Evolutionary conservation across 139 green algal genomes (phyloP), one percentile per base, ranked within the genome.

Genomic region (Coelastrella sp.): DNA sequence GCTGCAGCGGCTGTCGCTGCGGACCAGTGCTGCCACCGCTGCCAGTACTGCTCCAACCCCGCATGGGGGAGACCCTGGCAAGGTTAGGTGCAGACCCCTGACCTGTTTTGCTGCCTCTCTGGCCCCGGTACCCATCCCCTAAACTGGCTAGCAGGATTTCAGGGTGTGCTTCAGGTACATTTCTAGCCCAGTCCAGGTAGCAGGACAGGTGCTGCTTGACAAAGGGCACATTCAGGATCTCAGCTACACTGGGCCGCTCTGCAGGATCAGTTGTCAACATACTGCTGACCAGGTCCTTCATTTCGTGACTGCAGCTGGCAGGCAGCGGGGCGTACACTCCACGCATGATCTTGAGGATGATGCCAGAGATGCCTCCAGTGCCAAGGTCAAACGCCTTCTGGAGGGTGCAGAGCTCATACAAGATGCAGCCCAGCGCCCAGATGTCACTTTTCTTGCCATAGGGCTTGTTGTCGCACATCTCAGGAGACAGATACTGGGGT

Each of bases 341-440:
- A 10, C 78, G 22, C 61, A 94, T 85, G 82, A 94, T 94, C 65
- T 93, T 92, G 20, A 93, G 57, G 15, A 93, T 88, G 35, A 94
- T 82, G 76, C 80, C 90, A 12, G 70, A 82, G 24, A 95, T 91
- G 73, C 85, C 85, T 10, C 85, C 56, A 66, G 63, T 93, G 78
- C 89, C 76, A 35, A 86, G 56, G 68, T 92, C 87, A 74, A 95
- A 95, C n/a, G 92, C 92, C 56, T 92, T 91, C 1, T 91, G 91
- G 22, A 94, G 83, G 3, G 75, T 92, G 90, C 86, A 93, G 22
- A 95, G 87, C 87, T 95, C 93, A 75, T 94, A 94, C 15, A 95
- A 84, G 22, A 95, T 85, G 90, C 93, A 95, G 65, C 93, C 93
- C 19, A 95, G 85, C 4, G 90, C 88, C 93, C 93, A 95, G 20